Evolutionary conservation across 2,329 filamentous ascomycete genomes (phyloP).

Genomic region (Aureobasidium subglaciale): DNA sequence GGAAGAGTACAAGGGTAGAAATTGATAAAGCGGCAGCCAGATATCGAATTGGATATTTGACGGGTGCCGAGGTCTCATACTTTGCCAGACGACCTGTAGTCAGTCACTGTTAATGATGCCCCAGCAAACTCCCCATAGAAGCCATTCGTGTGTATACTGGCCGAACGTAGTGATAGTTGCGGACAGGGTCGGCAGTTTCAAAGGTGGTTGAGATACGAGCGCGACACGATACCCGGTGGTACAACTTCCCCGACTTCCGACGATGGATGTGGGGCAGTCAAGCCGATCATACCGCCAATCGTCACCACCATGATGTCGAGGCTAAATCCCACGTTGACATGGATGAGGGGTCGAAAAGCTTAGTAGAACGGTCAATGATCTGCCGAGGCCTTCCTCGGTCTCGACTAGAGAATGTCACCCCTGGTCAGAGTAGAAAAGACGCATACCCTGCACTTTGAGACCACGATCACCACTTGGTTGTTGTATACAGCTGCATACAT

Average conservation of each 20-base stretch:
- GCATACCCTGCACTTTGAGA: neutral
- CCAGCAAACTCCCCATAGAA: too few species aligned
- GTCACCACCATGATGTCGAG: neutral
- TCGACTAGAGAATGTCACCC: neutral
- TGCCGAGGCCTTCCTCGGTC: neutral
- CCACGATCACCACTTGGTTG: neutral
- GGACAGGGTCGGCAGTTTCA: too few species aligned
- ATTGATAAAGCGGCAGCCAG: neutral
- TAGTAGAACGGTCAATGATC: neutral
- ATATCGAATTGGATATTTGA: too few species aligned
- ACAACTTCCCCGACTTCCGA: neutral
- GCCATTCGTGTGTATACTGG: too few species aligned
- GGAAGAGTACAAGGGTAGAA: constrained; percentile 28
- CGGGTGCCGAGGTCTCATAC: too few species aligned
- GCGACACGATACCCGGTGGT: too few species aligned
- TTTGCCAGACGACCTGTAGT: too few species aligned
- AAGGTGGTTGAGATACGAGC: too few species aligned
- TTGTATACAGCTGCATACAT: neutral
- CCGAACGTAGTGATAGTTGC: too few species aligned
- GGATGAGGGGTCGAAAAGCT: neutral
- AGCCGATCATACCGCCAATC: neutral
- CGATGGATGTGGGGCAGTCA: neutral
- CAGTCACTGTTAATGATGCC: too few species aligned
- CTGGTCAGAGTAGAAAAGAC: neutral
- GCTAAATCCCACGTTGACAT: neutral